A percentile compares a stretch with the other conserved stretches of the same genome.
Conservation (phyloP, 73 alveolate genomes). For the Paramecium primaurelia region DNA sequence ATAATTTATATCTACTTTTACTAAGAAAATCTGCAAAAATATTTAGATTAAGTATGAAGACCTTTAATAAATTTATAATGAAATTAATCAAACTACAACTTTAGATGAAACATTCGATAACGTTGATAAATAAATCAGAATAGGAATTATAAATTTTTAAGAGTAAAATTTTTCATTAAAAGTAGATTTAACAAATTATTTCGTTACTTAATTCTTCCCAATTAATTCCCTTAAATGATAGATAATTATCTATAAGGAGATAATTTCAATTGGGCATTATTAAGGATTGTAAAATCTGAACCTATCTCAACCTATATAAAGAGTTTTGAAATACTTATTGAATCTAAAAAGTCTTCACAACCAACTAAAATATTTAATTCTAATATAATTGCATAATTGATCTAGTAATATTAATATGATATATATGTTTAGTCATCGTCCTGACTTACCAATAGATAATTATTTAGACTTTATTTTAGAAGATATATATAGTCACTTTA, state of each 20-base stretch:
- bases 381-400: not conserved
- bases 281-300: not conserved
- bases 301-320: not conserved
- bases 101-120: not conserved
- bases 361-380: not conserved
- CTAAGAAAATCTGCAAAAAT: not conserved
- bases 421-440: not conserved
- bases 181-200: not conserved
- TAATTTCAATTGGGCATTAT: not conserved
- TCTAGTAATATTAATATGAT: not conserved
- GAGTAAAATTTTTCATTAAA: not conserved
- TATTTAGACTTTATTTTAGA: not conserved
- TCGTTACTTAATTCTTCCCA: not conserved
- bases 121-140: not conserved
- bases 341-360: not conserved
- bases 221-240: not conserved
- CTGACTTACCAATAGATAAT: not conserved
- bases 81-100: not conserved
- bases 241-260: not conserved
- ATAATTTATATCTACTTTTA: not conserved
- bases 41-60: not conserved
- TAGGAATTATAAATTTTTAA: not conserved
- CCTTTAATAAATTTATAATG: not conserved
- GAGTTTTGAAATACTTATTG: not conserved
- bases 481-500: not conserved